Percentiles rank a stretch among this genome's conserved stretches.
Evolutionary conservation across 2,329 filamentous ascomycete genomes (phyloP).

Genomic region (Sarocladiaceae sp.): DNA sequence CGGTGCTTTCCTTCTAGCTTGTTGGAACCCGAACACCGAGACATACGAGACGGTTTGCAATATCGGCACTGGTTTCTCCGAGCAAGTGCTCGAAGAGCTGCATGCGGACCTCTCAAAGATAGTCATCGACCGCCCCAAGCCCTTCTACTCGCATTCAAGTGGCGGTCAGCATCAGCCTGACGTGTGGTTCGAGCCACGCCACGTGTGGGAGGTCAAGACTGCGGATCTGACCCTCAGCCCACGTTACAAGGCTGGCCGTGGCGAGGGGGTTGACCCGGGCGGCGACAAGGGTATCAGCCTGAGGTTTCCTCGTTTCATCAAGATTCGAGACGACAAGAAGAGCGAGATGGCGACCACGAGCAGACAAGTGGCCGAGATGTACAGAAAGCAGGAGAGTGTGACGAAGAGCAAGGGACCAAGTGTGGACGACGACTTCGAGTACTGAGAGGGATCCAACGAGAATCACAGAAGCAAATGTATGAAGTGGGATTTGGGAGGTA

Average conservation of each 20-base stretch:
- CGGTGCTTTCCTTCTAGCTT: slow-evolving; percentile 90
- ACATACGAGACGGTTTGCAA: slow-evolving; percentile 96
- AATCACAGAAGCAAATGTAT: not conserved
- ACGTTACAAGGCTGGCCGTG: slow-evolving; percentile 83
- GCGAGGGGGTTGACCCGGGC: slow-evolving; percentile 66
- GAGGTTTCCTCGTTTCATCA: slow-evolving; percentile 89
- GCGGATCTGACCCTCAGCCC: slow-evolving; percentile 91
- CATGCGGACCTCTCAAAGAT: slow-evolving; percentile 68
- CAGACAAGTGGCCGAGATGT: slow-evolving; percentile 92
- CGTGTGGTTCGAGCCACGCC: slow-evolving; percentile 93
- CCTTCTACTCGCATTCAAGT: slow-evolving; percentile 82
- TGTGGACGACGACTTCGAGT: slow-evolving; percentile 97
- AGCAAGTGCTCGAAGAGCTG: slow-evolving; percentile 85
- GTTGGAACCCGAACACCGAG: slow-evolving; percentile 76
- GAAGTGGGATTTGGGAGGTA: not conserved
- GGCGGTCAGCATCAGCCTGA: slow-evolving; percentile 92
- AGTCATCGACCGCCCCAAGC: slow-evolving; percentile 84
- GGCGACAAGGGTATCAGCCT: slow-evolving; percentile 78
- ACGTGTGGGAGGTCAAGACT: slow-evolving; percentile 97
- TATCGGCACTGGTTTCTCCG: slow-evolving; percentile 94
- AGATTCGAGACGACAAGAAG: slow-evolving; percentile 91
- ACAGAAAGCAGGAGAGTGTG: slow-evolving; percentile 87
- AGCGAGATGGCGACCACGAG: slow-evolving; percentile 81
- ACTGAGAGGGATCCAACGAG: slow-evolving; percentile 42
- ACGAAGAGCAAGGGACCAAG: slow-evolving; percentile 76